These are phyloP conservation scores for Brassica cretica DNA, from an alignment of 345 rosid species.

Conservation along the genomic window DNA sequence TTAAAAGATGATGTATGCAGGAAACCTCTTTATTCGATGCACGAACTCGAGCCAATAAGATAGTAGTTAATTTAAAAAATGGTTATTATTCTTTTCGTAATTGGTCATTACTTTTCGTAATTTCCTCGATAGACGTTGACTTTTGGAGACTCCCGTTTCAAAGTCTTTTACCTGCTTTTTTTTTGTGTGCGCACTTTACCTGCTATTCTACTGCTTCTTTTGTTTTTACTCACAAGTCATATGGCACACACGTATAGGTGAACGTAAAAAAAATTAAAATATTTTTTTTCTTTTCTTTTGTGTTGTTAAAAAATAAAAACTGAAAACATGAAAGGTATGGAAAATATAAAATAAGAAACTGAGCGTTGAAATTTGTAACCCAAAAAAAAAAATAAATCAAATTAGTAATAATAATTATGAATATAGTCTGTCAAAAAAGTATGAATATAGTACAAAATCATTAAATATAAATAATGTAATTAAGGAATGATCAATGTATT, in stretches of 20 bases:
- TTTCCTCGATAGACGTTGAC: conserved; percentile 8
- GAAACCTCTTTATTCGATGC: conserved; percentile 33
- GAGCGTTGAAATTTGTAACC: neutral
- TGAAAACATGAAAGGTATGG: neutral
- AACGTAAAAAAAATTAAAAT: too few relatives aligned
- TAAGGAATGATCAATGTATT: neutral
- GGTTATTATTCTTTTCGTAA: conserved; percentile 17
- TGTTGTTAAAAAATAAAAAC: neutral
- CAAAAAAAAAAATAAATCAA: too few relatives aligned
- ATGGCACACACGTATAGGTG: neutral
- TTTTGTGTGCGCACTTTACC: conserved; percentile 7
- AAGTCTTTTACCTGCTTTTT: neutral
- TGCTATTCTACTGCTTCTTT: conserved; percentile 15
- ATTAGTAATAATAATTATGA: neutral
- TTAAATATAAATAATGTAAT: neutral
- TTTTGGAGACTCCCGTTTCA: neutral
- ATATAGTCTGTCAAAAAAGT: too few relatives aligned
- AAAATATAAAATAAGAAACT: too few relatives aligned
- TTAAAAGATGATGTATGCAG: conserved; percentile 25
- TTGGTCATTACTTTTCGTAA: neutral
- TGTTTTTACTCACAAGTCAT: conserved; percentile 3
- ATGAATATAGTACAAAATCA: neutral
- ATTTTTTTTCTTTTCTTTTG: neutral
- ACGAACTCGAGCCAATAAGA: conserved; percentile 38
- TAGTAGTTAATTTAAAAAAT: neutral